Conservation (phyloP, 1,139 yeast genomes). For the Zygosaccharomyces sapae region DNA sequence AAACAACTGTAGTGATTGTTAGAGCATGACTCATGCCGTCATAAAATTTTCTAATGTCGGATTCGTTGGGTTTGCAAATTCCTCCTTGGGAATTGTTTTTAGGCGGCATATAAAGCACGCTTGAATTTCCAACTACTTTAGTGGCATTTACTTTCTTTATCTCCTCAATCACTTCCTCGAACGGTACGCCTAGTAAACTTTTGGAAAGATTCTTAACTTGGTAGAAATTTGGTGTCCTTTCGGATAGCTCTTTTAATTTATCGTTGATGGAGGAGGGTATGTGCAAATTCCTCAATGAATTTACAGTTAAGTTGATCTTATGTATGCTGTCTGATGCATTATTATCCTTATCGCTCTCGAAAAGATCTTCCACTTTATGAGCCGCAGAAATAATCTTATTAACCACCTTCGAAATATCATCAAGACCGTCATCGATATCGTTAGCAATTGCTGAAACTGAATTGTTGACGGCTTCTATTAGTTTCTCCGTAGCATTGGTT, state of each 20-base stretch:
- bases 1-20: slow-evolving; percentile 37
- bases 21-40: slow-evolving; percentile 35
- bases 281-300: slow-evolving; percentile 50
- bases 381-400: slow-evolving; percentile 47
- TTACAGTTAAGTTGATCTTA: slow-evolving; percentile 57
- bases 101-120: slow-evolving; percentile 32
- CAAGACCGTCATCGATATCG: slow-evolving; percentile 60
- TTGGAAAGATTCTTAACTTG: slow-evolving; percentile 51
- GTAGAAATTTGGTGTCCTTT: slow-evolving; percentile 55
- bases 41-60: slow-evolving; percentile 38
- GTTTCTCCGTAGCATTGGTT: slow-evolving; percentile 61
- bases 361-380: slow-evolving; percentile 47
- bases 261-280: slow-evolving; percentile 61
- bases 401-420: slow-evolving; percentile 49
- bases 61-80: slow-evolving; percentile 25
- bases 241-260: slow-evolving; percentile 46
- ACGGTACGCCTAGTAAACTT: slow-evolving; percentile 47
- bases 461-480: slow-evolving; percentile 56
- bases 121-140: slow-evolving; percentile 19
- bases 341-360: slow-evolving; percentile 46
- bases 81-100: slow-evolving; percentile 13
- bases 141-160: slow-evolving; percentile 34
- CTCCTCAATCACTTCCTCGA: slow-evolving; percentile 46
- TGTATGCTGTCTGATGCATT: slow-evolving; percentile 35
- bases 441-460: slow-evolving; percentile 52